These are phyloP conservation scores for Lolium rigidum DNA, from an alignment of 176 grass and related monocot species.

Conservation along the genomic window DNA sequence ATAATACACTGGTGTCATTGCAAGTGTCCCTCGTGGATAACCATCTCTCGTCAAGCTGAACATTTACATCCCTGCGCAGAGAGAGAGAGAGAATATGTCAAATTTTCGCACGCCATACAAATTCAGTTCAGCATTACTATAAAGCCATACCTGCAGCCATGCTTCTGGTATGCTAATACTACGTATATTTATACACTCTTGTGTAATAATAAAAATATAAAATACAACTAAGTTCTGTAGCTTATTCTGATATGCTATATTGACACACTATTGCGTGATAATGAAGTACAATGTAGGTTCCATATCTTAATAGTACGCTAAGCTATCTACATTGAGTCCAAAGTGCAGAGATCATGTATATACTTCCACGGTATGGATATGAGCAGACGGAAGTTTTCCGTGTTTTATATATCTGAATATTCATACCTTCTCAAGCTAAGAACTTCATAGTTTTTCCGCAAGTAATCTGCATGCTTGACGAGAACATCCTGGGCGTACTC, in stretches of 20 bases:
- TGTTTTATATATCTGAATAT: not conserved
- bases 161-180: not conserved
- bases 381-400: not conserved
- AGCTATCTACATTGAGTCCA: not conserved
- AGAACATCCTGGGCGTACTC: slow-evolving; percentile 91
- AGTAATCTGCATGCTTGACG: slow-evolving; percentile 82
- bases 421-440: slow-evolving; percentile 80
- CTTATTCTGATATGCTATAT: not conserved
- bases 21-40: slow-evolving; percentile 66
- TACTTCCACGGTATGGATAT: not conserved
- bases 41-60: slow-evolving; percentile 71
- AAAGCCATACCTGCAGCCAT: not conserved
- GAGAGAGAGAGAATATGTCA: slow-evolving; percentile 2
- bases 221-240: not conserved
- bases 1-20: slow-evolving; percentile 72
- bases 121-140: not conserved
- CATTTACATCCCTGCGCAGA: slow-evolving; percentile 68
- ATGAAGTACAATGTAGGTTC: not conserved
- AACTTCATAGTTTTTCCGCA: slow-evolving; percentile 87
- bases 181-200: not conserved
- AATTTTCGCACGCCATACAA: not conserved
- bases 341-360: not conserved
- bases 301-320: not conserved
- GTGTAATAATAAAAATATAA: not conserved
- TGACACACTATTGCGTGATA: not conserved